Evolutionary conservation across 2,329 filamentous ascomycete genomes (phyloP).

Genomic region (Colletotrichum sp.): DNA sequence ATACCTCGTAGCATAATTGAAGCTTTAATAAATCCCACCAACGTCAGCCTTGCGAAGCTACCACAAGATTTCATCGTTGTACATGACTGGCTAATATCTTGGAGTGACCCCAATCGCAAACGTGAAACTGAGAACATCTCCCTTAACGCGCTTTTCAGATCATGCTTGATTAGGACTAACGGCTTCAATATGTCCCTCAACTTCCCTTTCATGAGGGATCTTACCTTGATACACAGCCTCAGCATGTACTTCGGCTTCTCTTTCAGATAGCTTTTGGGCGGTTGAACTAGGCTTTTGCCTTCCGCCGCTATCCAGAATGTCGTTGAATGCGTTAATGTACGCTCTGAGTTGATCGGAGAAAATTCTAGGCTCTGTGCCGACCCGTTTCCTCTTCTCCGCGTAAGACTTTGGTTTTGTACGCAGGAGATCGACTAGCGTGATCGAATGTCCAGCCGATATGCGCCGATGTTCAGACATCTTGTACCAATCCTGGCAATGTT

Average conservation of each 20-base stretch:
- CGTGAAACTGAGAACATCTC: neutral
- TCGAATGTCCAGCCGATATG: neutral
- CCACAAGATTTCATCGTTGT: neutral
- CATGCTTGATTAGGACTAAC: rapidly evolving
- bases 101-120: neutral
- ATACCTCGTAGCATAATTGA: no score
- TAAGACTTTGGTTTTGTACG: neutral
- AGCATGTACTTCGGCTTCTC: neutral
- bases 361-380: neutral
- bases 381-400: neutral
- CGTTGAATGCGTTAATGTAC: neutral
- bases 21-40: neutral
- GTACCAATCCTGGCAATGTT: neutral
- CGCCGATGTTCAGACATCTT: rapidly evolving
- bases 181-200: neutral
- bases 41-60: neutral
- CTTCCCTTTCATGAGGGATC: neutral
- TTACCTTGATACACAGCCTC: neutral
- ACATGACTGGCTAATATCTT: neutral
- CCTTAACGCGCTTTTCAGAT: rapidly evolving
- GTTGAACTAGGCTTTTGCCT: neutral
- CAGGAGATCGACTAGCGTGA: neutral
- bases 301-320: neutral
- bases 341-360: neutral
- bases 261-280: neutral